Evolutionary conservation across 2,329 filamentous ascomycete species (phyloP), one percentile per base, ranked within the genome.

Genomic region (Westerdykella ornata): DNA sequence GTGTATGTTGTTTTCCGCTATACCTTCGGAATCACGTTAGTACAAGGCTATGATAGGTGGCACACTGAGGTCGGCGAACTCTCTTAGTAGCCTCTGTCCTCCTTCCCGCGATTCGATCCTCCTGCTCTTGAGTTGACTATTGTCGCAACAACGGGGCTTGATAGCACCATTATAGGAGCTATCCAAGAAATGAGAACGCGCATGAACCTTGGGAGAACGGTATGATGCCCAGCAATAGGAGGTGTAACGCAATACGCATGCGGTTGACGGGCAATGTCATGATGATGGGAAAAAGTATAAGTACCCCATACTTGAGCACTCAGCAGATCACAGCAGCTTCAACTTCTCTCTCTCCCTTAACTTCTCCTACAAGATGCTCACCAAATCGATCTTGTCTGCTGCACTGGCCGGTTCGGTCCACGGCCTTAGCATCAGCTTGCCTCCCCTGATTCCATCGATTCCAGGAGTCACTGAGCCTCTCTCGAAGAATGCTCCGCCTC

Each of bases 391-490:
- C 28, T 42, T 56, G 35, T 47, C 45, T 20, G 52, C 46, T 19
- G 39, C 53, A 6, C 45, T 61, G 35, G 49, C 47, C 39, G 35
- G 35, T 28, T 45, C 47, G 17, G 50, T 46, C 39, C 45, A 46
- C 49, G 52, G 51, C 35, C 45, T 71, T 49, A 57, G 66, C 17
- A 26, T 26, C 22, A 26, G 22, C 12, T 63, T 80, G 3, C 74
- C 75, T 36, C 75, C 76, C 36, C 65, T 80, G 26, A 79, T 81
- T 46, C 78, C 78, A 2, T 60, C 63, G 9, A 79, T 80, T 45
- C 76, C 76, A 1, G 77, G 77, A 18, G 72, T 82, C 11, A 81
- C 77, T 4, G 75, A 77, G 51, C 72, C 74, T 30, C 57, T 82
- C n/a, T 61, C 64, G 9, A 65, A 63, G 16, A 69, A 72, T 35